Conservation (phyloP, 139 green algal species). For the Volvox reticuliferus region DNA sequence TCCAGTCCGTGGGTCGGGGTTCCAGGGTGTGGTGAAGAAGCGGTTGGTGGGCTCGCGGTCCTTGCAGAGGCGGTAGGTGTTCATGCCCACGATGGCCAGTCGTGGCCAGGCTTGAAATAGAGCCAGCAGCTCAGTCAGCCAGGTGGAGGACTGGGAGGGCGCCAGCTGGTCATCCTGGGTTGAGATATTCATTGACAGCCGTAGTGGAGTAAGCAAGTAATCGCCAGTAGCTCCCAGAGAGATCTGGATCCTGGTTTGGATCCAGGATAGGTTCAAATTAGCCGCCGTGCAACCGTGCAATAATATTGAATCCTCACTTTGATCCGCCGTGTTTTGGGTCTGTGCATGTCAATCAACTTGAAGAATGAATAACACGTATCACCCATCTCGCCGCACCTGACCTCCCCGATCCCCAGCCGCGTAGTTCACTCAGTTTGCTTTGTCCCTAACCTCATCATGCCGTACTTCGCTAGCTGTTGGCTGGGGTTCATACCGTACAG, state of each 20-base stretch:
- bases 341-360: neutral
- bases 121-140: neutral
- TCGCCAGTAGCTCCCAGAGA: neutral
- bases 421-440: too few species aligned
- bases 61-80: conserved; percentile 34
- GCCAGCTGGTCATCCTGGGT: conserved; percentile 41
- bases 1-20: neutral
- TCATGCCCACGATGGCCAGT: conserved; percentile 35
- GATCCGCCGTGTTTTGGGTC: neutral
- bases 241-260: neutral
- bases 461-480: too few species aligned
- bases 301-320: neutral
- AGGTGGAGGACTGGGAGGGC: neutral
- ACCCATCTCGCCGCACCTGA: too few species aligned
- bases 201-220: neutral
- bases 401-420: too few species aligned
- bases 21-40: neutral
- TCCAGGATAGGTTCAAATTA: neutral
- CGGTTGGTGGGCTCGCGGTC: conserved; percentile 27
- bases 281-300: too few species aligned
- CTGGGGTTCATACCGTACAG: neutral
- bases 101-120: neutral
- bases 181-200: too few species aligned
- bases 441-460: too few species aligned
- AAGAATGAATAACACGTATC: too few species aligned